phyloP scores from a whole-genome alignment of 164 flowering plant genomes.

The Buxus sempervirens region DNA sequence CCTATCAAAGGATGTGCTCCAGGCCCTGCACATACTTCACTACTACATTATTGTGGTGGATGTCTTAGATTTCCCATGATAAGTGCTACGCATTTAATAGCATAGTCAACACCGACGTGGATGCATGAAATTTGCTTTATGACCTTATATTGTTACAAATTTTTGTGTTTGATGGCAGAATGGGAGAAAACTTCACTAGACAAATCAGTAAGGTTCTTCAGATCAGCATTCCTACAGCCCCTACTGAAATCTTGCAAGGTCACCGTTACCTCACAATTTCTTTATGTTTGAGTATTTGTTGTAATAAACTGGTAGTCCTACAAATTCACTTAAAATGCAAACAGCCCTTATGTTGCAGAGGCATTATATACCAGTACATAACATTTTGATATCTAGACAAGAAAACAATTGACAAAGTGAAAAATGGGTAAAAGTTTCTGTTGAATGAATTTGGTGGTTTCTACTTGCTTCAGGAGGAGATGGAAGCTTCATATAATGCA shows the following conservation, averaged over 20 bases:
- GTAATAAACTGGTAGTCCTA: background rate
- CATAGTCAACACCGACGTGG: background rate
- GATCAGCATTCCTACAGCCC: slow-evolving; percentile 81
- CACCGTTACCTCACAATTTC: background rate
- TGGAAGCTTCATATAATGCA: slow-evolving; percentile 58
- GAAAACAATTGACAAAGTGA: no score
- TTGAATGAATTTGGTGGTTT: background rate
- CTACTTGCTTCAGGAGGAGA: slow-evolving; percentile 65
- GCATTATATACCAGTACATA: no score
- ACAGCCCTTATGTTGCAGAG: background rate
- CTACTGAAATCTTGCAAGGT: slow-evolving; percentile 93
- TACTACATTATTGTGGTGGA: background rate
- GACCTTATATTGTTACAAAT: background rate
- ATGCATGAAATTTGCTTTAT: slow-evolving; percentile 2
- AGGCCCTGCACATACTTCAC: background rate
- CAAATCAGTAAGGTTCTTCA: slow-evolving; percentile 61
- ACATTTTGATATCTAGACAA: background rate
- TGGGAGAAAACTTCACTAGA: slow-evolving; percentile 76
- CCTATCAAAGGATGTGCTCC: background rate
- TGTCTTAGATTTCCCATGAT: background rate
- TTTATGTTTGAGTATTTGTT: background rate
- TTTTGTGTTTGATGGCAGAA: slow-evolving; percentile 39
- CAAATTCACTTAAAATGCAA: background rate
- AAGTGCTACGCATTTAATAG: background rate
- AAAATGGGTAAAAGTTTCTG: background rate